Conservation (phyloP, 2,329 filamentous ascomycete genomes). For the Cladophialophora exuberans region DNA sequence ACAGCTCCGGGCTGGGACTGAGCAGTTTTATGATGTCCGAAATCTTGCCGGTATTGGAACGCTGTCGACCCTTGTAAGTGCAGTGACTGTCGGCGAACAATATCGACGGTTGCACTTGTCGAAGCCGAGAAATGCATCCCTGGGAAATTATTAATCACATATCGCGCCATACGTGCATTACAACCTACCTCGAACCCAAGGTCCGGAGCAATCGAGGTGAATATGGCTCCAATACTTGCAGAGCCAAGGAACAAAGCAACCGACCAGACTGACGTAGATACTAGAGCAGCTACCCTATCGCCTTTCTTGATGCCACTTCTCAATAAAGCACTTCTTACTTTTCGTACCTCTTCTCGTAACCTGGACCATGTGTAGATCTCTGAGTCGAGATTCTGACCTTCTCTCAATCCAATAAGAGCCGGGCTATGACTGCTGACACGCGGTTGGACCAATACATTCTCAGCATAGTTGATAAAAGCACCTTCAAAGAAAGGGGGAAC, state of each 20-base stretch:
- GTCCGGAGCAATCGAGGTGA: conserved; percentile 22
- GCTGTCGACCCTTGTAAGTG: conserved; percentile 22
- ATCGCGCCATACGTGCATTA: neutral
- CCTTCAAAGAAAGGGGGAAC: conserved; percentile 45
- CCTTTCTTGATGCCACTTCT: conserved; percentile 41
- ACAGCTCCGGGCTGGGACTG: conserved; percentile 4
- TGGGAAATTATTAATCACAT: neutral
- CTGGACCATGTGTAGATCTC: conserved; percentile 36
- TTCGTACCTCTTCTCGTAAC: conserved; percentile 34
- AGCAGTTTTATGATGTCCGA: conserved; percentile 8
- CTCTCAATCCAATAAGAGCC: conserved; percentile 46
- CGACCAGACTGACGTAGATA: conserved; percentile 9
- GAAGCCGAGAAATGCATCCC: conserved; percentile 17
- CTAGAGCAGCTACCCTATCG: conserved; percentile 37
- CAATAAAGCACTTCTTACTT: conserved; percentile 43
- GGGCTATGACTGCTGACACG: conserved; percentile 38
- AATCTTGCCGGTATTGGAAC: conserved; percentile 13
- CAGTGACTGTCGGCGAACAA: conserved; percentile 47
- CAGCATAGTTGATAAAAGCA: conserved; percentile 43
- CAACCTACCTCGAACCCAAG: conserved; percentile 6
- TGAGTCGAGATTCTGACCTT: conserved; percentile 37
- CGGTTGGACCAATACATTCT: conserved; percentile 32
- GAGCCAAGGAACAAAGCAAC: conserved; percentile 18
- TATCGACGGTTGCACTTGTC: conserved; percentile 45
- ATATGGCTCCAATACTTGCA: conserved; percentile 18